Conservation (phyloP, 257 asterid species). For the Penstemon eatonii region DNA sequence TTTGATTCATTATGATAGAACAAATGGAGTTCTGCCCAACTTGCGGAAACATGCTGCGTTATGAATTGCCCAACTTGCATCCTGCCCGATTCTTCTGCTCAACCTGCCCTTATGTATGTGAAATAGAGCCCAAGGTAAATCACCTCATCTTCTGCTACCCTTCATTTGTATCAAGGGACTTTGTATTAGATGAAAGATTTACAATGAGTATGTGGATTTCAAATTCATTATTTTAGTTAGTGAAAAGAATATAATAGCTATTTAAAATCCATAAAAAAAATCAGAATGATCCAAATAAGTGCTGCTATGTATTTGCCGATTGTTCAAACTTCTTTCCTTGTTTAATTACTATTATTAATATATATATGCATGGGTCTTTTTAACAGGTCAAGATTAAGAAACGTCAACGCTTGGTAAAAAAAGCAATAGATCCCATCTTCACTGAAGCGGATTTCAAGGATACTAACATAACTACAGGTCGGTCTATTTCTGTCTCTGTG, state of each 20-base stretch:
- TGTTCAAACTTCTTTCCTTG: slow-evolving; percentile 7
- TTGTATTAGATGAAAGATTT: too few species aligned
- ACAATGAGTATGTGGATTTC: too few species aligned
- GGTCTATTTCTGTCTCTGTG: not conserved
- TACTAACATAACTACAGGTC: slow-evolving; percentile 56
- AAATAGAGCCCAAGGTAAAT: slow-evolving; percentile 53
- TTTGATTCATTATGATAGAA: too few species aligned
- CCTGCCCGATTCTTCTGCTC: slow-evolving; percentile 63
- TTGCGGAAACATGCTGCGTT: slow-evolving; percentile 65
- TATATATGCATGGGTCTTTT: not conserved
- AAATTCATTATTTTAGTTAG: too few species aligned
- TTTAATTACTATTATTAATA: not conserved
- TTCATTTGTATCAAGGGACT: too few species aligned
- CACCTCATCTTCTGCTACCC: slow-evolving; percentile 1
- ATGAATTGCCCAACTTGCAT: slow-evolving; percentile 53
- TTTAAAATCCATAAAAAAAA: too few species aligned
- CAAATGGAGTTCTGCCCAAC: slow-evolving; percentile 79
- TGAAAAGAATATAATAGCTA: too few species aligned
- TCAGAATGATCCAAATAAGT: too few species aligned
- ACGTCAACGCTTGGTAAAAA: slow-evolving; percentile 50
- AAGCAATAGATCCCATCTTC: slow-evolving; percentile 68
- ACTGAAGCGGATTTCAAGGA: slow-evolving; percentile 49
- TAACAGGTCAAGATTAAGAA: slow-evolving; percentile 66
- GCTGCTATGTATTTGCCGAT: not conserved
- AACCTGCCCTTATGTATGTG: slow-evolving; percentile 60